These are phyloP conservation scores for Eucalyptus guilfoylei DNA, from an alignment of 345 rosid genomes.

Conservation along the genomic window DNA sequence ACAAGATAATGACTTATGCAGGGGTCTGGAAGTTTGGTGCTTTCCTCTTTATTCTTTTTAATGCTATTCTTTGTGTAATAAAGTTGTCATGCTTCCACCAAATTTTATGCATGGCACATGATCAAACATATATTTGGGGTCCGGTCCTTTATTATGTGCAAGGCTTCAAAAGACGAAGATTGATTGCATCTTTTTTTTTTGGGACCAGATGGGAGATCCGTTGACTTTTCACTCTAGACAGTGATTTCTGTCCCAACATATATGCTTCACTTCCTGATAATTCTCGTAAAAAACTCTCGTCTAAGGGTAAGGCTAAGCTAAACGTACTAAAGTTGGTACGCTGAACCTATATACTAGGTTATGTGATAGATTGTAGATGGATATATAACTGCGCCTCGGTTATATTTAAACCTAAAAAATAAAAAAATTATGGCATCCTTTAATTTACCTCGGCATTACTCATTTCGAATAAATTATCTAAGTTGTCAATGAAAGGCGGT, in stretches of 20 bases:
- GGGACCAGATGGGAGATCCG: background rate
- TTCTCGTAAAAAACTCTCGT: background rate
- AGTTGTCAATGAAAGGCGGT: background rate
- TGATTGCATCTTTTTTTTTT: background rate
- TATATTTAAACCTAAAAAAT: background rate
- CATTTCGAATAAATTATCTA: background rate
- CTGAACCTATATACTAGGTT: background rate
- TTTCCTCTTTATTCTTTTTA: background rate
- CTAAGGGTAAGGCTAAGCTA: background rate
- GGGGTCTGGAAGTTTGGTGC: background rate
- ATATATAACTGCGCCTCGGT: background rate
- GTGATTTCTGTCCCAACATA: background rate
- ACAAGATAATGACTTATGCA: background rate
- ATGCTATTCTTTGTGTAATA: background rate
- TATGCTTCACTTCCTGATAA: background rate
- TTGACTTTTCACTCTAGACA: background rate
- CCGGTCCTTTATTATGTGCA: background rate
- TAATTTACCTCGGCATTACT: background rate
- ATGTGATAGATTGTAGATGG: background rate
- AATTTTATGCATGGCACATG: background rate
- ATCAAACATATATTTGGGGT: background rate
- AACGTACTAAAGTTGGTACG: background rate
- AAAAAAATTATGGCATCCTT: background rate
- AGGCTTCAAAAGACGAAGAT: background rate
- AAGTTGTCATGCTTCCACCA: background rate